A percentile compares a stretch with the other conserved stretches of the same genome.
Conservation (phyloP, 352 stramenopile species). For the Pythium aquatile region DNA sequence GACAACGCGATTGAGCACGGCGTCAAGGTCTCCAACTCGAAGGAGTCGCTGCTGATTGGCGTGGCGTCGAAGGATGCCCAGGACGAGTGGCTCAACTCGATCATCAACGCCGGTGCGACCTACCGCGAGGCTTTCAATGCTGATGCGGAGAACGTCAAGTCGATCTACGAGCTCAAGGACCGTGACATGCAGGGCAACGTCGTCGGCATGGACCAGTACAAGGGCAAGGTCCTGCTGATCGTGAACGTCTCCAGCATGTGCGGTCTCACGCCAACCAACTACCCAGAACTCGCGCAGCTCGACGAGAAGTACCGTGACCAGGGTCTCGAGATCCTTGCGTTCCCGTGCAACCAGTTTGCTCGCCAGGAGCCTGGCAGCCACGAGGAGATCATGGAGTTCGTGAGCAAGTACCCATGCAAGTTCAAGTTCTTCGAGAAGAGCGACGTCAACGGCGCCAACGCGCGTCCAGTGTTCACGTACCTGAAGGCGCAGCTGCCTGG, state of each 20-base stretch:
- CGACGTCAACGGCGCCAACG: conserved; percentile 83
- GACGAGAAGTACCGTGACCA: conserved; percentile 49
- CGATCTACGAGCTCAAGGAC: conserved; percentile 78
- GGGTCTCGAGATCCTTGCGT: conserved; percentile 68
- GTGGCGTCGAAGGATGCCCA: conserved; percentile 38
- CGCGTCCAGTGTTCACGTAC: conserved; percentile 74
- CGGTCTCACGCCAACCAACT: conserved; percentile 39
- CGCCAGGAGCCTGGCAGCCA: conserved; percentile 58
- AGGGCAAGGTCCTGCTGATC: conserved; percentile 22
- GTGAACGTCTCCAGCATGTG: conserved; percentile 26
- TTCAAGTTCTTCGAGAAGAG: conserved; percentile 68
- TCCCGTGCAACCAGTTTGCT: conserved; percentile 87
- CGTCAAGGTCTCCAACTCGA: conserved; percentile 43
- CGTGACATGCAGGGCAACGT: conserved; percentile 50
- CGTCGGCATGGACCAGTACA: conserved; percentile 55
- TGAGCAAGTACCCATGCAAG: conserved; percentile 42
- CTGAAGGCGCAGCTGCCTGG: conserved; percentile 69
- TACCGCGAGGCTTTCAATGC: conserved; percentile 44
- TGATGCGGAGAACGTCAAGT: conserved; percentile 38
- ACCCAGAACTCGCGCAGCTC: conserved; percentile 48
- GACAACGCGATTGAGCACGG: conserved; percentile 37
- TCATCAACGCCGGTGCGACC: conserved; percentile 42
- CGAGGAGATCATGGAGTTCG: conserved; percentile 60
- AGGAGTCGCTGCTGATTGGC: conserved; percentile 31
- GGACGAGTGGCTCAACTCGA: conserved; percentile 44